These are phyloP conservation scores for Penicillium daleae DNA, from an alignment of 495 filamentous ascomycete genomes.

Conservation along the genomic window DNA sequence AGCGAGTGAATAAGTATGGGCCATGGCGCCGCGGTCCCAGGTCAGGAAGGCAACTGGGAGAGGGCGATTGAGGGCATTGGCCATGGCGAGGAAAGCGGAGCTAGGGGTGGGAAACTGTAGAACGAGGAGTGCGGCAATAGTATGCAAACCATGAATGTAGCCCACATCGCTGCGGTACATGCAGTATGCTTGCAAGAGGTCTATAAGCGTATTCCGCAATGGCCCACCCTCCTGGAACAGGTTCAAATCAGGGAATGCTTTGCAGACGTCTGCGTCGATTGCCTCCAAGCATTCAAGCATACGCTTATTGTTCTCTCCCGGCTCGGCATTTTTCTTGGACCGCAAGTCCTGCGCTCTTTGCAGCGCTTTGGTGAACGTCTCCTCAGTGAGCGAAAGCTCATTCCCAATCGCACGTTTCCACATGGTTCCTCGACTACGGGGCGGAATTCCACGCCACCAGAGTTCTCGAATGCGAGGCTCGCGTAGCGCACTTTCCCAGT, in stretches of 20 bases:
- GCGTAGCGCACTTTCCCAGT: conserved; percentile 78
- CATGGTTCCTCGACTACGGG: conserved; percentile 76
- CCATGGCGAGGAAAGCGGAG: conserved; percentile 79
- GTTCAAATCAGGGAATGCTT: conserved; percentile 77
- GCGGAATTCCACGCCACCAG: conserved; percentile 92
- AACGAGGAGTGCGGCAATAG: conserved; percentile 83
- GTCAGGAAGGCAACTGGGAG: conserved; percentile 87
- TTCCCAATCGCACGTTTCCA: conserved; percentile 91
- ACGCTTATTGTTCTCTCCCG: conserved; percentile 51
- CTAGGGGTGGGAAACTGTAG: conserved; percentile 75
- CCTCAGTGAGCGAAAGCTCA: conserved; percentile 74
- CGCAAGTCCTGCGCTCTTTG: conserved; percentile 72
- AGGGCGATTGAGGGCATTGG: conserved; percentile 87
- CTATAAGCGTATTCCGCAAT: conserved; percentile 72
- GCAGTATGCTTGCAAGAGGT: conserved; percentile 85
- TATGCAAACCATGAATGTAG: conserved; percentile 84
- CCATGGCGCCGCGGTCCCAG: conserved; percentile 70
- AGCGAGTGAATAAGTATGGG: conserved; percentile 71
- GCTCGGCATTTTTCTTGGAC: conserved; percentile 46
- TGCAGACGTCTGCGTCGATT: conserved; percentile 70
- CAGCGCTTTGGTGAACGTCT: conserved; percentile 79
- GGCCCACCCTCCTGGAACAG: conserved; percentile 82
- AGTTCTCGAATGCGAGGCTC: conserved; percentile 80
- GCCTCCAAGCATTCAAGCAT: conserved; percentile 65
- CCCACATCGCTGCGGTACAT: conserved; percentile 96